Base-by-base conservation (phyloP, 176 grass and related monocot genomes). In the Echinochloa phyllopogon region DNA sequence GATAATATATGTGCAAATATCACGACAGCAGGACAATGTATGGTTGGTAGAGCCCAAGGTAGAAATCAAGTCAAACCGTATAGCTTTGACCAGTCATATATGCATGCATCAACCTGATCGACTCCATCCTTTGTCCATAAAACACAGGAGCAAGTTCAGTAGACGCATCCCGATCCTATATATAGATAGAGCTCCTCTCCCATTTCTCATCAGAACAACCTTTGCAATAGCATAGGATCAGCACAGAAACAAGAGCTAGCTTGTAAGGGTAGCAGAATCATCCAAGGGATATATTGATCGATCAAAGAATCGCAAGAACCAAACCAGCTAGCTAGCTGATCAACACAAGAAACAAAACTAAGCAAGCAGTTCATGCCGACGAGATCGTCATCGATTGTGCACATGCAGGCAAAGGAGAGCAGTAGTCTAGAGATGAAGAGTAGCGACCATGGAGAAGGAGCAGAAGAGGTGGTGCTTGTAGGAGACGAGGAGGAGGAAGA, bases 401-500 rank as follows among this genome's bases (percentile, higher is more conserved):
- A 33, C 38, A 18, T 47, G 13, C n/a, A n/a, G n/a, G 11, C 11
- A 9, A 41, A 73, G 40, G 29, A 79, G 33, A 75, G 3, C 15
- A 75, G 3, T 9, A 75, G 5, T 14, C 20, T 51, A 20, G 40
- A 51, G 65, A 69, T 76, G 61, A 69, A 83, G 72, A 40, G 45
- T 20, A 41, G 65, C 3, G 69, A 29, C 4, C 59, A 69, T 67
- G 81, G 52, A 57, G 76, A 48, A 76, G 55, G 36, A 27, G 48
- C 66, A 27, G 77, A 85, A 27, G 89, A 88, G 33, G 62, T 80
- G 78, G 62, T 80, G 29, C 62, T 52, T 24, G 5, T 66, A 8
- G 77, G 45, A 16, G 29, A 79, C 10, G 76, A 80, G 45, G 82
- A 94, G 1, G 89, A 92, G 8, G 83, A 89, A 0, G 91, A 97